Conservation (phyloP, 768 basidiomycete genomes). For the Amanita polypyramis region DNA sequence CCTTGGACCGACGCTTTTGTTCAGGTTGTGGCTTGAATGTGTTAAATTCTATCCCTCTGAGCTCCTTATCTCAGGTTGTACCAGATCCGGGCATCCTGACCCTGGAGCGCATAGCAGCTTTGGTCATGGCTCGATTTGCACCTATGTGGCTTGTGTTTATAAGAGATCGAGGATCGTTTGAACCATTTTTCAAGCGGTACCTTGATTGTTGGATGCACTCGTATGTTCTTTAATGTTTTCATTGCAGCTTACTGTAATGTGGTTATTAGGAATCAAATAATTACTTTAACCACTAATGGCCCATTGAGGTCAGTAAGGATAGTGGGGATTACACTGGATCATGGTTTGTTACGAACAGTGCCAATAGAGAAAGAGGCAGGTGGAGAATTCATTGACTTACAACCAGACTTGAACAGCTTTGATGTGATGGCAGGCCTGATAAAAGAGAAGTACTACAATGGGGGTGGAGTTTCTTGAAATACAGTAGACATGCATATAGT, state of each 20-base stretch:
- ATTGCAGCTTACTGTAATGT: background rate
- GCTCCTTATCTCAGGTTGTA: slow-evolving; percentile 65
- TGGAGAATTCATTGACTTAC: slow-evolving; percentile 70
- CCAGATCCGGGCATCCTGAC: slow-evolving; percentile 28
- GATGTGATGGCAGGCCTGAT: slow-evolving; percentile 90
- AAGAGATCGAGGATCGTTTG: slow-evolving; percentile 56
- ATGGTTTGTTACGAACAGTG: slow-evolving; percentile 79
- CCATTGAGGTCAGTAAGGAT: slow-evolving; percentile 70
- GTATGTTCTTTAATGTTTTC: slow-evolving; percentile 38
- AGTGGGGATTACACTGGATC: slow-evolving; percentile 74
- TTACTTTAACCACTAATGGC: slow-evolving; percentile 68
- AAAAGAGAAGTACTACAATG: slow-evolving; percentile 32
- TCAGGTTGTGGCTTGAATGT: slow-evolving; percentile 87
- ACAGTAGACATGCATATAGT: too few relatives aligned
- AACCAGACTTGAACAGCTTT: slow-evolving; percentile 96
- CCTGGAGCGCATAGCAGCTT: slow-evolving; percentile 68
- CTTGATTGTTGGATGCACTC: slow-evolving; percentile 82
- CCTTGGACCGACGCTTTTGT: background rate
- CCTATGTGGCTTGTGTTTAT: slow-evolving; percentile 70
- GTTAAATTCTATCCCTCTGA: slow-evolving; percentile 70
- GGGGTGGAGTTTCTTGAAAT: background rate
- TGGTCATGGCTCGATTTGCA: slow-evolving; percentile 70
- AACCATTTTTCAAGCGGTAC: slow-evolving; percentile 73
- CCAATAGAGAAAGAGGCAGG: slow-evolving; percentile 20
- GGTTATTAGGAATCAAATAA: slow-evolving; percentile 62